phyloP scores from a whole-genome alignment of 306 rosid species.

The Castanea sativa region DNA sequence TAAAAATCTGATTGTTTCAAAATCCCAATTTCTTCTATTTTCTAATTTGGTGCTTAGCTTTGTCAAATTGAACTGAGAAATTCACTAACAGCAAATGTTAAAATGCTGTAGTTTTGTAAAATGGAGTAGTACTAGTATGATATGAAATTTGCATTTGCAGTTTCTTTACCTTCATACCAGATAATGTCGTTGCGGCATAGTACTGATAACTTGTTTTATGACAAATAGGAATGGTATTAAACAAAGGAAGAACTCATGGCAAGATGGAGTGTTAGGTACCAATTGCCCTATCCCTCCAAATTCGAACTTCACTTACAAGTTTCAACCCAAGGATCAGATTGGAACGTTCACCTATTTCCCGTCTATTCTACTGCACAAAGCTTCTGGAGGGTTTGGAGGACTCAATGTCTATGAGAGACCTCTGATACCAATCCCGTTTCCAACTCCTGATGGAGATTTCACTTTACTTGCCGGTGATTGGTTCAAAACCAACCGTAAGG shows the following conservation, averaged over 20 bases:
- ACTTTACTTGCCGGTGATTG: slow-evolving; percentile 90
- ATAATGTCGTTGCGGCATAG: neutral
- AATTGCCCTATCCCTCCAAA: slow-evolving; percentile 91
- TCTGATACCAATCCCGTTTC: slow-evolving; percentile 74
- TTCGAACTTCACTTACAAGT: slow-evolving; percentile 82
- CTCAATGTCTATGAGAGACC: slow-evolving; percentile 76
- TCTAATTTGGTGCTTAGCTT: neutral
- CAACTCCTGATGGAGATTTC: slow-evolving; percentile 79
- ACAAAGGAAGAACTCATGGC: slow-evolving; percentile 99
- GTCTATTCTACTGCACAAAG: slow-evolving; percentile 77
- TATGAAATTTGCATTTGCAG: neutral
- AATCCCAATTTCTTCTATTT: neutral
- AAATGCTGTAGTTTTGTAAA: neutral
- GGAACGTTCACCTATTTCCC: slow-evolving; percentile 86
- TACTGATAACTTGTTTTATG: slow-evolving; percentile 9
- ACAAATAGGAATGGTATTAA: slow-evolving; percentile 83
- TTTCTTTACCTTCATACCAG: neutral
- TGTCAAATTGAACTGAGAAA: neutral
- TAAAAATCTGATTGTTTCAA: neutral
- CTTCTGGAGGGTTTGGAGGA: slow-evolving; percentile 92
- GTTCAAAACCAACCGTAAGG: slow-evolving; percentile 84
- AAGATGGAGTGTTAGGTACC: slow-evolving; percentile 95
- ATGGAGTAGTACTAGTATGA: neutral
- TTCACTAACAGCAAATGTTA: no score
- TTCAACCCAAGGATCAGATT: slow-evolving; percentile 92